Conservation (phyloP, 2,329 filamentous ascomycete genomes). For the Chaetomium globosum region DNA sequence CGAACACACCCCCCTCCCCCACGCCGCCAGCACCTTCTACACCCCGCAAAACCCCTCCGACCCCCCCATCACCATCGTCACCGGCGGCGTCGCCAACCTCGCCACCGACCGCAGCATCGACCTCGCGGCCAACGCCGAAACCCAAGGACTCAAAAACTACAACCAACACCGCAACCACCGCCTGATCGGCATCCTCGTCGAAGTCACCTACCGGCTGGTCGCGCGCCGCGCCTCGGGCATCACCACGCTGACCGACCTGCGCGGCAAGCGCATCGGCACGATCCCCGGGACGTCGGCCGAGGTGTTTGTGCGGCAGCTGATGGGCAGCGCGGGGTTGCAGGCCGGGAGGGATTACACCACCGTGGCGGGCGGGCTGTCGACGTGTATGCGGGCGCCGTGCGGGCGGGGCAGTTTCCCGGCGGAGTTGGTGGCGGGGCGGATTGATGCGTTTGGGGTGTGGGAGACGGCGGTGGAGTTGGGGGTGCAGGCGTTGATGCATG, state of each 20-base stretch:
- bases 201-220: conserved; percentile 43
- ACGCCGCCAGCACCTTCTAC: conserved; percentile 33
- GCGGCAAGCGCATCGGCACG: conserved; percentile 42
- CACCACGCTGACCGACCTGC: conserved; percentile 38
- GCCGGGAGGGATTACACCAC: conserved; percentile 38
- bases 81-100: conserved; percentile 42
- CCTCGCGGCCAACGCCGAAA: conserved; percentile 43
- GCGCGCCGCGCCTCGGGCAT: conserved; percentile 39
- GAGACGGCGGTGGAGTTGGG: conserved; percentile 43
- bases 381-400: conserved; percentile 40
- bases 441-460: conserved; percentile 44
- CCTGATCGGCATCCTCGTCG: conserved; percentile 41
- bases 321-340: conserved; percentile 38
- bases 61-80: conserved; percentile 34
- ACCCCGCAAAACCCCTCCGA: conserved; percentile 12
- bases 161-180: conserved; percentile 40
- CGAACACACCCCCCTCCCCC: conserved; percentile 33
- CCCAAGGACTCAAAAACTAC: conserved; percentile 42
- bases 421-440: conserved; percentile 36
- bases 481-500: conserved; percentile 32
- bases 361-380: conserved; percentile 33
- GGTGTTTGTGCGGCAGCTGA: conserved; percentile 41
- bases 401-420: conserved; percentile 38
- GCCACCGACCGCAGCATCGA: conserved; percentile 36
- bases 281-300: conserved; percentile 40